Evolutionary conservation across 495 filamentous ascomycete genomes (phyloP).

Genomic region (Aspergillus kassunensis): DNA sequence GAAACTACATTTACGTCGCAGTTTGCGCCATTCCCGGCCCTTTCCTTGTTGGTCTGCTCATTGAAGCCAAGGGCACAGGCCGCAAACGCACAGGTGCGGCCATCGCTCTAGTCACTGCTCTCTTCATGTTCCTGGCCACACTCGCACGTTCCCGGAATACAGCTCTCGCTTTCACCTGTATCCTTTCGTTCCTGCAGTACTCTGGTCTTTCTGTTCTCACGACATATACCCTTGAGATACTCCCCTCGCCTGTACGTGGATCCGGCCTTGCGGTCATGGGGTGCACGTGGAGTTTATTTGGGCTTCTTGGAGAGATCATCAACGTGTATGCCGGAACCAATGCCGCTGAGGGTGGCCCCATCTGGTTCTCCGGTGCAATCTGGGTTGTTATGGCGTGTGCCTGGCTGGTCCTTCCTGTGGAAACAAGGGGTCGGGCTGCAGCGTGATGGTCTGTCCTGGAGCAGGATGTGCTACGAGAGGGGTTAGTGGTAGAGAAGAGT

Average conservation of each 20-base stretch:
- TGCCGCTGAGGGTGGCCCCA: slow-evolving; percentile 8
- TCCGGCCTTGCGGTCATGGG: slow-evolving; percentile 53
- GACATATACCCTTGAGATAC: slow-evolving; percentile 54
- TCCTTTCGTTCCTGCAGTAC: slow-evolving; percentile 53
- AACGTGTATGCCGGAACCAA: slow-evolving; percentile 11
- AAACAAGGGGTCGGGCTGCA: slow-evolving; percentile 16
- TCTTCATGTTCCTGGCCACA: slow-evolving; percentile 52
- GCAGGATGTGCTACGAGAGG: no score
- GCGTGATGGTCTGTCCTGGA: no score
- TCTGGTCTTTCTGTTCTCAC: slow-evolving; percentile 54
- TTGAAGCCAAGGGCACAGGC: slow-evolving; percentile 49
- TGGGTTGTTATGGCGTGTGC: slow-evolving; percentile 17
- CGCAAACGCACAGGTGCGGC: slow-evolving; percentile 52
- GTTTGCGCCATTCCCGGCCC: slow-evolving; percentile 51
- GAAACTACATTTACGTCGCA: slow-evolving; percentile 16
- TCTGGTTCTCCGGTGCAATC: slow-evolving; percentile 24
- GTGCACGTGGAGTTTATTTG: slow-evolving; percentile 28
- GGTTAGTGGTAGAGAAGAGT: no score
- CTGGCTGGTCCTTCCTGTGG: slow-evolving; percentile 13
- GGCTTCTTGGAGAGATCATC: slow-evolving; percentile 17
- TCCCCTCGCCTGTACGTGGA: slow-evolving; percentile 52
- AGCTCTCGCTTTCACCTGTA: slow-evolving; percentile 44
- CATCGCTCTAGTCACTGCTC: slow-evolving; percentile 45
- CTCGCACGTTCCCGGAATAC: slow-evolving; percentile 33
- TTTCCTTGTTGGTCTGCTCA: slow-evolving; percentile 42